Conservation (phyloP, 345 rosid species). For the Eucalyptus microcorys region DNA sequence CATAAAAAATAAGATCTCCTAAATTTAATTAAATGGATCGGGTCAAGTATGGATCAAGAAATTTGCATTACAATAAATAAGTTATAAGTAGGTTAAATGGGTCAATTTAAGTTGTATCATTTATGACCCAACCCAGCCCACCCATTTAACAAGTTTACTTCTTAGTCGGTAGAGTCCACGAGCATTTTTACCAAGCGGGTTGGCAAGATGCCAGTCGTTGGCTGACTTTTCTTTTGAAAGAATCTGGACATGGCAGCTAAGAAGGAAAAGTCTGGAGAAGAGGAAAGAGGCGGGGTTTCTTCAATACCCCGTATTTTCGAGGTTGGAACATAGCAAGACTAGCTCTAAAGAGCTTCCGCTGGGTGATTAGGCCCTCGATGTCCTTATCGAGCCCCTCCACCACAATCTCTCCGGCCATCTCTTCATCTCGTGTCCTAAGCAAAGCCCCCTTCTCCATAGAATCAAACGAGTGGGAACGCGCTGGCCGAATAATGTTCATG, state of each 20-base stretch:
- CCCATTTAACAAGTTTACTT: too few relatives aligned
- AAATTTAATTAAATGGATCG: too few relatives aligned
- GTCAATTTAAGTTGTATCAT: too few relatives aligned
- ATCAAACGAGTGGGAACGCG: background rate
- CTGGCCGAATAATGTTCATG: too few relatives aligned
- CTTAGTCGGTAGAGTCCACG: too few relatives aligned
- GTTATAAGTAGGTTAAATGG: too few relatives aligned
- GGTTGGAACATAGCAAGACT: background rate
- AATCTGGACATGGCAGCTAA: background rate
- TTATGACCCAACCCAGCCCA: too few relatives aligned
- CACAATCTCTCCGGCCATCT: background rate
- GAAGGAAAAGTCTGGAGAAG: background rate
- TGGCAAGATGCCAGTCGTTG: background rate
- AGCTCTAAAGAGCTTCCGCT: background rate
- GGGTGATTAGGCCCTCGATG: background rate
- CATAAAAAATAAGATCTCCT: too few relatives aligned
- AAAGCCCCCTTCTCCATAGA: background rate
- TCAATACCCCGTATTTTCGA: background rate
- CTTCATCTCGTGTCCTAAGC: background rate
- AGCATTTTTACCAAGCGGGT: too few relatives aligned
- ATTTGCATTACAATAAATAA: too few relatives aligned
- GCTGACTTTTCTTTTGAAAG: background rate
- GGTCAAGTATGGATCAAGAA: too few relatives aligned
- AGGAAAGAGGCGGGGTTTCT: background rate
- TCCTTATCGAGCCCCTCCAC: background rate